Evolutionary conservation across 2,329 filamentous ascomycete genomes (phyloP).

Genomic region (Camptophora hylomeconis): DNA sequence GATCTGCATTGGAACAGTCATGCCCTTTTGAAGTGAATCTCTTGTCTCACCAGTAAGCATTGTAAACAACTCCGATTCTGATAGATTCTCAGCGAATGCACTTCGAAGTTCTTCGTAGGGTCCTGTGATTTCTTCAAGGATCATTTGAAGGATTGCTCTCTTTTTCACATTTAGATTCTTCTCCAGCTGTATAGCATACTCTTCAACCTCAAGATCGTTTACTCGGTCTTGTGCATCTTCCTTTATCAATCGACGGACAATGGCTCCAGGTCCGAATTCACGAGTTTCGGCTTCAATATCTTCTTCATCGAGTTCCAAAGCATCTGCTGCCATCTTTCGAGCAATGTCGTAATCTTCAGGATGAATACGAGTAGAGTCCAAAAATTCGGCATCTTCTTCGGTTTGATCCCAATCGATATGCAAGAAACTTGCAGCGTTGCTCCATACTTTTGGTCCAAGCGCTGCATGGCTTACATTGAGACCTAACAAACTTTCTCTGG

Average conservation of each 20-base stretch:
- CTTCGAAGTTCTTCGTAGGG: slow-evolving; percentile 90
- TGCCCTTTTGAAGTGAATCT: slow-evolving; percentile 70
- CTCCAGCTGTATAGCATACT: slow-evolving; percentile 92
- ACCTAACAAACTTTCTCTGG: slow-evolving; percentile 76
- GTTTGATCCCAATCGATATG: slow-evolving; percentile 79
- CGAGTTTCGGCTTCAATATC: slow-evolving; percentile 91
- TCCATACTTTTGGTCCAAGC: slow-evolving; percentile 83
- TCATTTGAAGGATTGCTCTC: slow-evolving; percentile 88
- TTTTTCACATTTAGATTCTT: slow-evolving; percentile 88
- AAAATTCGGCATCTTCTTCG: slow-evolving; percentile 70
- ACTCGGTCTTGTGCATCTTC: slow-evolving; percentile 90
- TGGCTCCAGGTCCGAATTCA: slow-evolving; percentile 76
- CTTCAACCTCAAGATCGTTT: slow-evolving; percentile 89
- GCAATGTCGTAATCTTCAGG: slow-evolving; percentile 97
- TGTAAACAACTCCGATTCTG: slow-evolving; percentile 73
- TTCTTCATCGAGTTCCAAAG: slow-evolving; percentile 90
- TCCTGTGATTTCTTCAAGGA: slow-evolving; percentile 80
- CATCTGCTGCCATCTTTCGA: slow-evolving; percentile 96
- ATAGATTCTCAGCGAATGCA: slow-evolving; percentile 53
- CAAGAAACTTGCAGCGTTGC: slow-evolving; percentile 92
- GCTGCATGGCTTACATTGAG: slow-evolving; percentile 72
- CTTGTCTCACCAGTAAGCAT: slow-evolving; percentile 92
- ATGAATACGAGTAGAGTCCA: slow-evolving; percentile 94
- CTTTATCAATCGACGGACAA: slow-evolving; percentile 88
- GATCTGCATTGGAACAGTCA: slow-evolving; percentile 79